Evolutionary conservation across 129 eudicot genomes (phyloP).

Genomic region (Tagetes patula): DNA sequence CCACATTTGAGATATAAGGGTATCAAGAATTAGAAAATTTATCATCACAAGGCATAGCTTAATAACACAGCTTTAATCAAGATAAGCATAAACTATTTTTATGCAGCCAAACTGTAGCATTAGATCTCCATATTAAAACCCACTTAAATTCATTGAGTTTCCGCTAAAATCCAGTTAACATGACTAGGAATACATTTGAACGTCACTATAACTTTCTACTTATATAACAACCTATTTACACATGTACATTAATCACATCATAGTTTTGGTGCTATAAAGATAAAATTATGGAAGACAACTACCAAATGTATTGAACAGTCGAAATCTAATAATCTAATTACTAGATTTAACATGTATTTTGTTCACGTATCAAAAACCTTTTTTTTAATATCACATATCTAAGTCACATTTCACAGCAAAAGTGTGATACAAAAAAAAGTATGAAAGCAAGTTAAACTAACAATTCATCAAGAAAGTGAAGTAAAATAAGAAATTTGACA

Average conservation of each 20-base stretch:
- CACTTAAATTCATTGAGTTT: background rate
- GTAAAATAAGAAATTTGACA: no score
- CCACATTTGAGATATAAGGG: no score
- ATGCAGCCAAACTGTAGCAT: background rate
- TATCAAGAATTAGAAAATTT: background rate
- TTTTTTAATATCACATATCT: no score
- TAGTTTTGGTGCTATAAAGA: background rate
- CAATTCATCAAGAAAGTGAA: no score
- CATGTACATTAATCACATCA: background rate
- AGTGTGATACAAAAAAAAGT: no score
- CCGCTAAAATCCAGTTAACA: background rate
- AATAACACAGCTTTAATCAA: background rate
- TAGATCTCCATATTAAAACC: background rate
- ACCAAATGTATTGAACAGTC: background rate
- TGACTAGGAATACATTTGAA: background rate
- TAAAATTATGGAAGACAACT: background rate
- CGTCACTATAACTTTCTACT: background rate
- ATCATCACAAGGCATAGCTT: background rate
- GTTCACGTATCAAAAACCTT: no score
- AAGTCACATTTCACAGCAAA: no score
- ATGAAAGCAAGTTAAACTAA: no score
- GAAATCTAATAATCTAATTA: background rate
- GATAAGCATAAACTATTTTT: background rate
- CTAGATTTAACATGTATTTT: no score
- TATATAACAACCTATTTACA: background rate